Percentiles rank a stretch among this genome's conserved stretches.
These are phyloP conservation scores for Arabidopsis arenosa DNA, from an alignment of 345 rosid genomes.

Conservation along the genomic window DNA sequence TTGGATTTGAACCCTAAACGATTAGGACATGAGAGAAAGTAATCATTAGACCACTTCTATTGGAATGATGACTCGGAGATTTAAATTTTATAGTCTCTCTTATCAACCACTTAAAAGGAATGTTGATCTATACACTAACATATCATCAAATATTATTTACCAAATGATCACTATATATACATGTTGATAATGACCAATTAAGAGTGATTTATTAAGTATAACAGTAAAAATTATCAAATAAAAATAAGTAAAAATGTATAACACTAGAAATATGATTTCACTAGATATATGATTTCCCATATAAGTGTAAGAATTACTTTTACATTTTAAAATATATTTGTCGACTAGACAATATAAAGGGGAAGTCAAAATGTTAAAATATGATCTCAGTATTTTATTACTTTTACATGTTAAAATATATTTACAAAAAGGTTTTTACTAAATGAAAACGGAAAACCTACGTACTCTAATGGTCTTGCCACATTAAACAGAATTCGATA, in stretches of 20 bases:
- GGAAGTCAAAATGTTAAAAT: too few relatives aligned
- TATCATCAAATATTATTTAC: constrained; percentile 30
- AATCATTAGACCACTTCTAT: constrained; percentile 1
- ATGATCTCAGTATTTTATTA: too few relatives aligned
- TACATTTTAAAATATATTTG: background rate
- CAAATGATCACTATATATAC: background rate
- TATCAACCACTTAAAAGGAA: constrained; percentile 38
- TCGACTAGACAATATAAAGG: background rate
- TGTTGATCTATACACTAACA: constrained; percentile 43
- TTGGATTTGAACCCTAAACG: constrained; percentile 9
- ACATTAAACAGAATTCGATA: background rate
- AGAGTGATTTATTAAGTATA: background rate
- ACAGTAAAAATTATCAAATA: too few relatives aligned
- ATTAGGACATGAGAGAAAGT: constrained; percentile 34
- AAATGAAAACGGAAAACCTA: background rate
- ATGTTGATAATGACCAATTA: constrained; percentile 10
- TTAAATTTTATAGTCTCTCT: constrained; percentile 29
- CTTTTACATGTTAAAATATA: background rate
- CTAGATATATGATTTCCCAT: background rate
- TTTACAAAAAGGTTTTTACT: background rate
- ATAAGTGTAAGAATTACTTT: background rate
- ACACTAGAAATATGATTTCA: background rate
- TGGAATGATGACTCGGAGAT: constrained; percentile 31
- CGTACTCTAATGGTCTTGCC: background rate
- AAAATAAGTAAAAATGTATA: background rate